Evolutionary conservation across 345 rosid genomes (phyloP).

Genomic region (Rhodamnia rubescens): DNA sequence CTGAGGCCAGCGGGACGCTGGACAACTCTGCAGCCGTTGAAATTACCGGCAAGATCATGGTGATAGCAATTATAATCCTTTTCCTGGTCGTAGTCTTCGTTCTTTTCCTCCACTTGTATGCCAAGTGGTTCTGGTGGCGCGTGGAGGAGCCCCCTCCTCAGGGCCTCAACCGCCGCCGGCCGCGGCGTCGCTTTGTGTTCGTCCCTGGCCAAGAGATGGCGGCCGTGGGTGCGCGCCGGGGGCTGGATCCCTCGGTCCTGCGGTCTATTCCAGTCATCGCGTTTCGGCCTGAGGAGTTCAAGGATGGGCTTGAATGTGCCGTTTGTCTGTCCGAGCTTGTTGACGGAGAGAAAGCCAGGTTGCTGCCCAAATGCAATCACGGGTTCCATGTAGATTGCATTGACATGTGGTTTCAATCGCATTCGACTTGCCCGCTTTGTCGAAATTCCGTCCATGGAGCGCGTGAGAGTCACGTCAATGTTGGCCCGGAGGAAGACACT

Average conservation of each 20-base stretch:
- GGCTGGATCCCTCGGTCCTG: slow-evolving; percentile 46
- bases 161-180: slow-evolving; percentile 20
- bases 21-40: slow-evolving; percentile 25
- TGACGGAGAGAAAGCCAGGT: slow-evolving; percentile 22
- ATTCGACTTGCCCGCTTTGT: slow-evolving; percentile 45
- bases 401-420: slow-evolving; percentile 41
- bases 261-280: slow-evolving; percentile 45
- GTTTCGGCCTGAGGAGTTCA: slow-evolving; percentile 36
- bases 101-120: slow-evolving; percentile 71
- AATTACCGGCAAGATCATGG: slow-evolving; percentile 64
- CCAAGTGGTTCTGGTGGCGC: slow-evolving; percentile 90
- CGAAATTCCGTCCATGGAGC: slow-evolving; percentile 7
- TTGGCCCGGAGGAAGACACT: neutral
- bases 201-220: slow-evolving; percentile 46
- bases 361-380: slow-evolving; percentile 38
- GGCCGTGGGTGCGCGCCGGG: slow-evolving; percentile 10
- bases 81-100: slow-evolving; percentile 50
- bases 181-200: slow-evolving; percentile 48
- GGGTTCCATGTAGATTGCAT: slow-evolving; percentile 46
- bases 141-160: slow-evolving; percentile 27
- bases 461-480: neutral
- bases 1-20: slow-evolving; percentile 2
- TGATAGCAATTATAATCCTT: slow-evolving; percentile 44
- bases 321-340: slow-evolving; percentile 31
- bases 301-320: slow-evolving; percentile 54